Conservation (phyloP, 1,284 basidiomycete species). For the Stygiomarasmius scandens region DNA sequence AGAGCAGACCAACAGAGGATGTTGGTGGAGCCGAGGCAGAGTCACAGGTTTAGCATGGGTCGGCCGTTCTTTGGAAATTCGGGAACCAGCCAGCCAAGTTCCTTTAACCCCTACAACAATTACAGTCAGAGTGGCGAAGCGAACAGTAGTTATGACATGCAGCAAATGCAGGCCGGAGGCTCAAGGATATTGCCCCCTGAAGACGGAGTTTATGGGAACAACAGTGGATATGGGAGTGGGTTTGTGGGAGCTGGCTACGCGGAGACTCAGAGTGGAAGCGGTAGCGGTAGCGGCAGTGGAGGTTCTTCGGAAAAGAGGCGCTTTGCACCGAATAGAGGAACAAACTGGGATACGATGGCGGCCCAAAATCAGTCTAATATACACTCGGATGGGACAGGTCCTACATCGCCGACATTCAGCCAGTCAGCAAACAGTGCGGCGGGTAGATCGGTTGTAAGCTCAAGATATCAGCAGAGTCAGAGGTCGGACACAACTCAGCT, state of each 20-base stretch:
- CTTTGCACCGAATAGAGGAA: background rate
- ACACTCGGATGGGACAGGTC: background rate
- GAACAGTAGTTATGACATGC: too few relatives aligned
- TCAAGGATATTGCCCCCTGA: too few relatives aligned
- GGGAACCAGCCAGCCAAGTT: background rate
- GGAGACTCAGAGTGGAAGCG: background rate
- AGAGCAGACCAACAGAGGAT: background rate
- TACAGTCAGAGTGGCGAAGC: too few relatives aligned
- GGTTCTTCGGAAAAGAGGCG: background rate
- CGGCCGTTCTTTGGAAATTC: background rate
- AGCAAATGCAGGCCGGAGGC: too few relatives aligned
- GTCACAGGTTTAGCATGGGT: background rate
- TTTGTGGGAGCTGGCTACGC: background rate
- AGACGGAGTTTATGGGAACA: too few relatives aligned
- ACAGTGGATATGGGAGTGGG: background rate
- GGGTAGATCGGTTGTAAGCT: background rate
- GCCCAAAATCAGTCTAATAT: background rate
- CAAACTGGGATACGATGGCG: background rate
- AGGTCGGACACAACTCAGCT: constrained; percentile 4
- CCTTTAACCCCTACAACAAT: background rate
- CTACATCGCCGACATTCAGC: constrained; percentile 1
- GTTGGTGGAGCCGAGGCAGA: background rate
- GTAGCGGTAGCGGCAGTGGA: background rate
- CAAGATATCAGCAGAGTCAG: background rate
- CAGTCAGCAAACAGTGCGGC: background rate